These are phyloP conservation scores for Penicillium nordicum DNA, from an alignment of 2,329 filamentous ascomycete species.

Conservation along the genomic window DNA sequence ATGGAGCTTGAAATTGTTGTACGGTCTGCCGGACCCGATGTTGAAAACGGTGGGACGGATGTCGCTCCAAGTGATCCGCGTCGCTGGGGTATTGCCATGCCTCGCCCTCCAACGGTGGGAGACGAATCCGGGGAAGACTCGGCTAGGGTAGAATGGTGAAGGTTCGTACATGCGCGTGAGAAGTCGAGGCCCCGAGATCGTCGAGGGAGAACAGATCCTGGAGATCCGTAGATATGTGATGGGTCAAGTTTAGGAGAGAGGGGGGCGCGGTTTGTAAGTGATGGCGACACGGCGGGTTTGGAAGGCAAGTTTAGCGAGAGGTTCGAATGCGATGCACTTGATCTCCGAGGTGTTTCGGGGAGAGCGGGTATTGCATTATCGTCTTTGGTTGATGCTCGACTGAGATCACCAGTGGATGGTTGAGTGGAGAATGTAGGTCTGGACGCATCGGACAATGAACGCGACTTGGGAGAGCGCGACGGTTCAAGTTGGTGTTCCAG, in stretches of 20 bases:
- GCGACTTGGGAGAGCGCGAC: conserved; percentile 49
- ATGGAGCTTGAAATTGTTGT: conserved; percentile 74
- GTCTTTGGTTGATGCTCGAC: conserved; percentile 60
- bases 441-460: conserved; percentile 65
- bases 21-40: conserved; percentile 66
- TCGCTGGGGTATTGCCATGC: conserved; percentile 57
- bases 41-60: conserved; percentile 63
- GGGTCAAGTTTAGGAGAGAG: conserved; percentile 83
- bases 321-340: conserved; percentile 60
- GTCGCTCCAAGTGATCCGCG: conserved; percentile 60
- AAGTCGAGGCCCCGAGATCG: conserved; percentile 90
- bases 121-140: conserved; percentile 89
- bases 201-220: conserved; percentile 81
- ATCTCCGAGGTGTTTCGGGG: conserved; percentile 71
- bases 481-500: conserved; percentile 17
- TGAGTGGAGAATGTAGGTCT: conserved; percentile 58
- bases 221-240: conserved; percentile 79
- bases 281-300: conserved; percentile 48
- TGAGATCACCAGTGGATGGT: conserved; percentile 54
- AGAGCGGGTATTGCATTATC: conserved; percentile 56
- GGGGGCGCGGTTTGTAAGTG: conserved; percentile 59
- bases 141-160: conserved; percentile 92
- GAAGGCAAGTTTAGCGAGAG: conserved; percentile 68
- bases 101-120: conserved; percentile 72
- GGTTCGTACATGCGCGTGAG: conserved; percentile 84